Base-by-base conservation (phyloP, 306 rosid genomes). In the Urtica urens region DNA sequence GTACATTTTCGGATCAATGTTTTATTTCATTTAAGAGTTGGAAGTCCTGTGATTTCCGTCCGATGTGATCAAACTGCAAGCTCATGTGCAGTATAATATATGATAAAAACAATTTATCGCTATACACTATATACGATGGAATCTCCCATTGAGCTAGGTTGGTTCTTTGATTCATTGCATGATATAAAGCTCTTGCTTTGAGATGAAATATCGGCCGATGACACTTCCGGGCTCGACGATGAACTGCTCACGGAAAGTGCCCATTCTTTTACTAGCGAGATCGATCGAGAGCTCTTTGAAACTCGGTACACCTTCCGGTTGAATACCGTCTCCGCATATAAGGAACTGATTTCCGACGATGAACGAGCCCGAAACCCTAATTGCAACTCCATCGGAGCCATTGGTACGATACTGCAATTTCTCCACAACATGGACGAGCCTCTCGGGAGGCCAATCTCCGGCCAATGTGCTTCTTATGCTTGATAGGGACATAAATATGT, bases 241-340 rank as follows among this genome's bases (percentile, higher is more conserved):
- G 61, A 88, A 81, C 65, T 87, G 96, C 65, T 87, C 96, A 24
- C 54, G 81, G 57, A 87, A 87, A 23, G 85, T 78, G 31, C 96
- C 93, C 96, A 87, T 73, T 71, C 93, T 52, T 72, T 61, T 83
- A 57, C 74, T 75, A 19, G 87, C 7, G 64, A 87, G 47, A 68
- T 87, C 93, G 8, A 88, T 67, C 10, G 73, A 71, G 58, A 88
- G 96, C 58, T 88, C 95, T 60, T 88, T 88, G 44, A 88, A 72
- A 57, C 69, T 80, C 47, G 93, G 82, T 68, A 83, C 58, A 24
- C 94, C 96, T 63, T 88, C 96, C 31, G 79, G 93, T 63, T 88
- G 96, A 62, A 80, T 63, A 14, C 96, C 96, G 31, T 88, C 96
- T 68, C 96, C 96, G 66, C 93, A 88, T 60, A 88, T 81, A 44